Conservation (phyloP, 495 filamentous ascomycete genomes). For the Trichoderma asperelloides region DNA sequence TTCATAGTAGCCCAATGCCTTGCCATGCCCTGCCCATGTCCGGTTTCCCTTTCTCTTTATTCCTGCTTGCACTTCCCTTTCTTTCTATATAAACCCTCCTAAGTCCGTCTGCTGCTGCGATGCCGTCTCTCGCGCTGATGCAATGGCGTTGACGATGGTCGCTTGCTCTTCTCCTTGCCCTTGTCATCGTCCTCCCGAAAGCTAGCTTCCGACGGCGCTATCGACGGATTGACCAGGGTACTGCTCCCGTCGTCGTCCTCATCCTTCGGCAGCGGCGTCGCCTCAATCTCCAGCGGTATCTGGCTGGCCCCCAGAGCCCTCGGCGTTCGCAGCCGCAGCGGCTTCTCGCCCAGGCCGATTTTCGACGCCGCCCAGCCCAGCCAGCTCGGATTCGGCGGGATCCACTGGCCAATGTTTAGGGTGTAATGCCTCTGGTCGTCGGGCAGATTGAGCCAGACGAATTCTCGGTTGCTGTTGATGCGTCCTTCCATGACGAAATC, state of each 20-base stretch:
- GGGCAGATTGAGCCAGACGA: constrained; percentile 20
- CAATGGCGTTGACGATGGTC: not conserved
- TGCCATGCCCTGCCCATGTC: not conserved
- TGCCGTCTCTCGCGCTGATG: constrained; percentile 2
- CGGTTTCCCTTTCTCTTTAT: not conserved
- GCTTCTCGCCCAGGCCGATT: constrained; percentile 5
- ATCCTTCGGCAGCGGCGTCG: not conserved
- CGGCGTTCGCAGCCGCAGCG: not conserved
- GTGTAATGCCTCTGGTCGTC: constrained; percentile 15
- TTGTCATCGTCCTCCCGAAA: not conserved
- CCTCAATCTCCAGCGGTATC: not conserved
- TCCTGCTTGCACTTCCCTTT: not conserved
- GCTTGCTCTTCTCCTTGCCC: not conserved
- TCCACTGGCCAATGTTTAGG: constrained; percentile 16
- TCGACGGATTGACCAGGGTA: not conserved
- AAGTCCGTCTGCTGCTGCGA: constrained; percentile 2
- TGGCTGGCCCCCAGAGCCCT: not conserved
- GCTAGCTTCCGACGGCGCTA: not conserved
- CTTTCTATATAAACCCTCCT: not conserved
- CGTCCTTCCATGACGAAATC: constrained; percentile 19
- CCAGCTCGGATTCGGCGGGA: not conserved
- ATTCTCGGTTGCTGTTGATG: constrained; percentile 15
- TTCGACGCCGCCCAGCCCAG: not conserved
- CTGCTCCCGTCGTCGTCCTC: not conserved
- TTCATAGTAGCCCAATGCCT: not conserved